phyloP scores from a whole-genome alignment of 1,284 basidiomycete species.

The Trichosporon sp. region DNA sequence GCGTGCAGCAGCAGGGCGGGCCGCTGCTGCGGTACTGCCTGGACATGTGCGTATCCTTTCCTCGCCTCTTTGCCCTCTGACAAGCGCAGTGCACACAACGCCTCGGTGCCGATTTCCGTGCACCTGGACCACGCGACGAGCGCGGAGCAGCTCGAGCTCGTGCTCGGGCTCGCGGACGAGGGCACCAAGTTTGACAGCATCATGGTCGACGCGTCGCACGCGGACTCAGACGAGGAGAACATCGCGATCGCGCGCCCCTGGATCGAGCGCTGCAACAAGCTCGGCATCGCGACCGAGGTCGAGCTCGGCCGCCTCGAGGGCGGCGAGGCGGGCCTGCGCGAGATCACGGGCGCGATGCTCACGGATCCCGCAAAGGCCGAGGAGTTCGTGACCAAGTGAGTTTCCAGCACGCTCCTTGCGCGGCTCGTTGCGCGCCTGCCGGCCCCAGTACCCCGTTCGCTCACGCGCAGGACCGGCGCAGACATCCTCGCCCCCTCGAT shows the following conservation, averaged over 20 bases:
- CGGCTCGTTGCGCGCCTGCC: no score
- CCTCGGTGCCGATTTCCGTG: slow-evolving; percentile 50
- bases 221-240: slow-evolving; percentile 50
- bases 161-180: slow-evolving; percentile 46
- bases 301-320: slow-evolving; percentile 52
- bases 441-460: no score
- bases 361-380: slow-evolving; percentile 51
- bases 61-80: not conserved
- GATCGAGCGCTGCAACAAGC: slow-evolving; percentile 40
- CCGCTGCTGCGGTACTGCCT: slow-evolving; percentile 38
- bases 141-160: slow-evolving; percentile 50
- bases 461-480: slow-evolving; percentile 43
- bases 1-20: slow-evolving; percentile 33
- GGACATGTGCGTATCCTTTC: slow-evolving; percentile 27
- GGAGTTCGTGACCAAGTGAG: slow-evolving; percentile 44
- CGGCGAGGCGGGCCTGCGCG: slow-evolving; percentile 52
- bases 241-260: slow-evolving; percentile 45
- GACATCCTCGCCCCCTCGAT: slow-evolving; percentile 51
- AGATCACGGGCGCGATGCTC: slow-evolving; percentile 50
- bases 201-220: slow-evolving; percentile 51
- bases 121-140: slow-evolving; percentile 53
- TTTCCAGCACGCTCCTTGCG: not conserved
- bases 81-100: slow-evolving; percentile 51
- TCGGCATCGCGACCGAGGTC: slow-evolving; percentile 52
- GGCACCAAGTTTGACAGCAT: slow-evolving; percentile 49